Evolutionary conservation across 768 basidiomycete species (phyloP), one percentile per base, ranked within the genome.

Genomic region (Psilocybe sp.): DNA sequence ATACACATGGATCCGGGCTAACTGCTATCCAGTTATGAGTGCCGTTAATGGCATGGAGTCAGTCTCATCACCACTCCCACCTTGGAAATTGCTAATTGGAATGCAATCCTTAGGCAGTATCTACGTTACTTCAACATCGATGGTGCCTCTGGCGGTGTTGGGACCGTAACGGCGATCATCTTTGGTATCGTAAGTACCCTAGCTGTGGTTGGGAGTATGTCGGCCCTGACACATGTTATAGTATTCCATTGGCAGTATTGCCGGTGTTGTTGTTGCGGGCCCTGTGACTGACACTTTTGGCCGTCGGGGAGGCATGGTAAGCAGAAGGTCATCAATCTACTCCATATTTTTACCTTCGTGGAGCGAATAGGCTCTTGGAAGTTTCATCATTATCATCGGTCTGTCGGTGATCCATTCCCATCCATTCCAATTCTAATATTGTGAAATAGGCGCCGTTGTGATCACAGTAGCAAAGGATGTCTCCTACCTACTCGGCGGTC

Each of bases 401-500:
- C 46, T 13, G 58, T 45, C 16, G 16, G 34, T 31, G 11, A 12
- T 28, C 41, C 40, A 38, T 20, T 44, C 23, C 46, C 11, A 31
- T 20, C 7, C 13, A 19, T 8, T 9, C 23, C 8, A 23, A 12
- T 16, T 15, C 18, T 20, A 36, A 40, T 32, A 13, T 36, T 28
- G 36, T 39, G 46, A 43, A 28, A 37, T 32, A 67, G 80, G 80
- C 28, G 72, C 76, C 36, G 61, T 77, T 41, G 70, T 77, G 35
- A 68, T 78, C 32, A 74, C 76, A 3, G 66, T 73, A 6, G 69
- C 80, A 3, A 73, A 72, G 51, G 62, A 66, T 46, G 64, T 69
- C 18, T 49, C 65, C 5, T 79, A 81, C 53, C 75, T 84, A 46
- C 67, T 81, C 34, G 78, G 65, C 15, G 81, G 79, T 39, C 65